Evolutionary conservation across 169 alveolate species (phyloP).

Genomic region (Theileria orientalis): DNA sequence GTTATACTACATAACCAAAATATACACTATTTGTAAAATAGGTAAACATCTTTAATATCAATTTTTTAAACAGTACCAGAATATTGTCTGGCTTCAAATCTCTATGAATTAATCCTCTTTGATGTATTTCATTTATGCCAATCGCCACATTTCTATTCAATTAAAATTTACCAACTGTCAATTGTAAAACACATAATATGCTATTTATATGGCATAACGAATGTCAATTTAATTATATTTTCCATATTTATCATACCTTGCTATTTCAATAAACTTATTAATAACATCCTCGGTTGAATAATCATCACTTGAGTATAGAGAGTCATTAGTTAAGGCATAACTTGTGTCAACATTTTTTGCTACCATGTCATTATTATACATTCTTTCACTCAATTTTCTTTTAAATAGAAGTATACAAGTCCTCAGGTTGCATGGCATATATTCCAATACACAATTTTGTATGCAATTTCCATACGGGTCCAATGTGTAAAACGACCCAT

Average conservation of each 20-base stretch:
- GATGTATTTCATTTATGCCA: constrained; percentile 69
- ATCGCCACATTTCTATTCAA: constrained; percentile 60
- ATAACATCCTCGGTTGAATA: too few relatives aligned
- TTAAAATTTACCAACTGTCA: neutral
- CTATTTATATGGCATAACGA: too few relatives aligned
- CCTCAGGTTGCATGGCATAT: constrained; percentile 43
- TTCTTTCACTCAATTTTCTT: too few relatives aligned
- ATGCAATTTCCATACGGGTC: constrained; percentile 37
- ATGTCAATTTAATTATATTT: too few relatives aligned
- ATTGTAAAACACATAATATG: neutral
- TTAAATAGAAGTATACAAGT: too few relatives aligned
- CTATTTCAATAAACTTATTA: too few relatives aligned
- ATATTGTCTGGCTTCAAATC: constrained; percentile 77
- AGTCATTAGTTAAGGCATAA: too few relatives aligned
- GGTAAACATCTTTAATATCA: neutral
- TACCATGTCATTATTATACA: too few relatives aligned
- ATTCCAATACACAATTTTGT: constrained; percentile 51
- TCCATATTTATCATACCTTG: too few relatives aligned
- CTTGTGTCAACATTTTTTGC: too few relatives aligned
- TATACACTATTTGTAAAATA: too few relatives aligned
- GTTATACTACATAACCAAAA: neutral
- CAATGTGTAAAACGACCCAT: constrained; percentile 54
- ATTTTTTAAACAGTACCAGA: constrained; percentile 30
- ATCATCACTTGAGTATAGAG: too few relatives aligned
- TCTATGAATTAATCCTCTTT: constrained; percentile 69